Conservation (phyloP, 2,329 filamentous ascomycete genomes). For the Nectriaceae sp. region DNA sequence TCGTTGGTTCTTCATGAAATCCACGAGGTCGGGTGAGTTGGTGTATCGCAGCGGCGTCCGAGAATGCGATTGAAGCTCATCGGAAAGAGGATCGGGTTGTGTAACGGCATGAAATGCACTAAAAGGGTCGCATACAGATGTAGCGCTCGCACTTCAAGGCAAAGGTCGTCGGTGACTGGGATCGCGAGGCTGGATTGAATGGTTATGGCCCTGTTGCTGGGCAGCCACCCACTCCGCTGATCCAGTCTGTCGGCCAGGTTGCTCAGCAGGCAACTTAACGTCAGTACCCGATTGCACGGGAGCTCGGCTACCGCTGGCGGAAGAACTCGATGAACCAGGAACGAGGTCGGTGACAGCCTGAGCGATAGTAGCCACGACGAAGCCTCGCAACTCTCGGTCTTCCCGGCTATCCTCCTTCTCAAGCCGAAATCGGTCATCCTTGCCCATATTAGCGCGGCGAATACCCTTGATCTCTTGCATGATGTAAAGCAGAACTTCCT, state of each 20-base stretch:
- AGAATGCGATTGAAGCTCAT: background rate
- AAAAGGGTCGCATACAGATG: constrained; percentile 15
- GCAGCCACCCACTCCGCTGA: constrained; percentile 54
- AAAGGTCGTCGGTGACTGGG: constrained; percentile 43
- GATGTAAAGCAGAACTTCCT: constrained; percentile 88
- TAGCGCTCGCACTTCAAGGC: constrained; percentile 30
- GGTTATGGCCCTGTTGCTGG: constrained; percentile 49
- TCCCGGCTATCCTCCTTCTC: constrained; percentile 80
- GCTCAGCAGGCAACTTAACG: constrained; percentile 62
- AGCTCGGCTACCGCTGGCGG: constrained; percentile 20
- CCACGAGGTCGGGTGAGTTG: constrained; percentile 2
- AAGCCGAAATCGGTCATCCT: constrained; percentile 79
- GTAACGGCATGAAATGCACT: background rate
- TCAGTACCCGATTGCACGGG: constrained; percentile 46
- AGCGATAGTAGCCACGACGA: constrained; percentile 73
- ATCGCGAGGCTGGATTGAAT: constrained; percentile 47
- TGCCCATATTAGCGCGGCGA: constrained; percentile 80
- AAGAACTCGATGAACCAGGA: constrained; percentile 44
- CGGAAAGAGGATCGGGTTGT: too few species aligned
- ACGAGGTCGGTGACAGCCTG: constrained; percentile 71
- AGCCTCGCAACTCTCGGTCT: constrained; percentile 72
- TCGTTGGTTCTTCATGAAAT: constrained; percentile 20
- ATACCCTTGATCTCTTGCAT: constrained; percentile 88
- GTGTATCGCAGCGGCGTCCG: background rate
- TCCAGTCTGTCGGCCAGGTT: constrained; percentile 54